phyloP scores from a whole-genome alignment of 768 basidiomycete genomes.

The Pleurotus platypus region DNA sequence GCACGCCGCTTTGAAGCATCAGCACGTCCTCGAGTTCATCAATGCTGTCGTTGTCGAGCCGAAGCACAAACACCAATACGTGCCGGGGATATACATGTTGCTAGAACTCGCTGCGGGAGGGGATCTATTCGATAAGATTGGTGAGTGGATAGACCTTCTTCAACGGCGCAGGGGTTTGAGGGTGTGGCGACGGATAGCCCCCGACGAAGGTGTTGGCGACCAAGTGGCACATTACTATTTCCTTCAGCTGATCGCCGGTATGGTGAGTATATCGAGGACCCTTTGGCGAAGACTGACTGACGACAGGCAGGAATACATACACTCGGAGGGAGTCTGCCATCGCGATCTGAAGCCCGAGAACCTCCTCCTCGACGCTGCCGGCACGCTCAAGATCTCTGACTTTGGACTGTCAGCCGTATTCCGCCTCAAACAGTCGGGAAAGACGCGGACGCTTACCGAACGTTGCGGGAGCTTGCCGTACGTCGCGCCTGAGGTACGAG shows the following conservation, averaged over 20 bases:
- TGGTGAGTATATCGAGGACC: constrained; percentile 45
- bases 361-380: constrained; percentile 77
- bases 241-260: constrained; percentile 75
- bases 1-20: constrained; percentile 75
- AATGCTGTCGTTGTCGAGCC: constrained; percentile 73
- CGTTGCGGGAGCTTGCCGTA: constrained; percentile 92
- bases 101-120: constrained; percentile 92
- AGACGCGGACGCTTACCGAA: constrained; percentile 72
- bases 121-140: constrained; percentile 98
- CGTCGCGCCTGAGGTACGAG: constrained; percentile 84
- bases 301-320: constrained; percentile 67
- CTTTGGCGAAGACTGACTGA: too few species aligned
- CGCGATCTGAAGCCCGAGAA: constrained; percentile 98
- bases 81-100: constrained; percentile 88
- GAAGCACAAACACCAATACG: constrained; percentile 51
- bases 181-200: constrained; percentile 46
- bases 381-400: constrained; percentile 89
- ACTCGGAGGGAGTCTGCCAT: constrained; percentile 88
- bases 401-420: constrained; percentile 93
- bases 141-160: constrained; percentile 38
- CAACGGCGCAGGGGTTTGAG: neutral
- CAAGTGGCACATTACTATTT: constrained; percentile 92
- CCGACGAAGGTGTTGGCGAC: constrained; percentile 83
- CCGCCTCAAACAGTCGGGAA: constrained; percentile 76
- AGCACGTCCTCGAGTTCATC: constrained; percentile 80